A percentile compares a stretch with the other conserved stretches of the same genome.
phyloP scores from a whole-genome alignment of 495 filamentous ascomycete species.

The Penicillium egyptiacum region DNA sequence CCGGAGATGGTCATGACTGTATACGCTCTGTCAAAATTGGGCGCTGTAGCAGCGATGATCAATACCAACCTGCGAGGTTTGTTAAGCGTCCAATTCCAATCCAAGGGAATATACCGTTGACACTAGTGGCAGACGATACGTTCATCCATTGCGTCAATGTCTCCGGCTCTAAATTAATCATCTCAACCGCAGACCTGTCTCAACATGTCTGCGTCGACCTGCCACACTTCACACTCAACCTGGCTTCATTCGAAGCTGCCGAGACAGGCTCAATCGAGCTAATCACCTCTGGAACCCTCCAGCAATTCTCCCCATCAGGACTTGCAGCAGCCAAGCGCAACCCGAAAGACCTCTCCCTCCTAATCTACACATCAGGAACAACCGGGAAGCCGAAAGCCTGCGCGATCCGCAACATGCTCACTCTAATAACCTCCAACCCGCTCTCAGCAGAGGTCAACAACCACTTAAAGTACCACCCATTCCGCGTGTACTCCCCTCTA shows the following conservation, averaged over 20 bases:
- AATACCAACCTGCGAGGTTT: slow-evolving; percentile 84
- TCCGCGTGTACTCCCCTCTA: slow-evolving; percentile 86
- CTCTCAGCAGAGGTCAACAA: slow-evolving; percentile 37
- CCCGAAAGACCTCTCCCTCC: slow-evolving; percentile 56
- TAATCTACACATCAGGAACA: slow-evolving; percentile 87
- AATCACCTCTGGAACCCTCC: slow-evolving; percentile 44
- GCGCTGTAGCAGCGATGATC: slow-evolving; percentile 82
- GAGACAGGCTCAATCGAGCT: slow-evolving; percentile 56
- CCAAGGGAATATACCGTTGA: neutral
- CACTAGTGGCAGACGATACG: slow-evolving; percentile 46
- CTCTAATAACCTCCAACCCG: slow-evolving; percentile 45
- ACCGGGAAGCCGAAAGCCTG: slow-evolving; percentile 92
- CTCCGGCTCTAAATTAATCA: slow-evolving; percentile 63
- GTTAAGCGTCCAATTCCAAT: neutral
- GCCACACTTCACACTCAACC: slow-evolving; percentile 41
- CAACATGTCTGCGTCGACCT: slow-evolving; percentile 38
- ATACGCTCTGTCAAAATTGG: slow-evolving; percentile 80
- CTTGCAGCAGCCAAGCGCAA: slow-evolving; percentile 37
- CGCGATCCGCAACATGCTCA: slow-evolving; percentile 63
- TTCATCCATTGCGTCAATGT: slow-evolving; percentile 79
- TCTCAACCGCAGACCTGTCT: slow-evolving; percentile 56
- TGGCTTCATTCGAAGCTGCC: slow-evolving; percentile 46
- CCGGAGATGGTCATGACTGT: slow-evolving; percentile 76
- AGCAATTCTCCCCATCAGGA: slow-evolving; percentile 37
- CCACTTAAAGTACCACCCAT: slow-evolving; percentile 47